Evolutionary conservation across 179 eudicot species (phyloP).

Genomic region (Camellia oleifera): DNA sequence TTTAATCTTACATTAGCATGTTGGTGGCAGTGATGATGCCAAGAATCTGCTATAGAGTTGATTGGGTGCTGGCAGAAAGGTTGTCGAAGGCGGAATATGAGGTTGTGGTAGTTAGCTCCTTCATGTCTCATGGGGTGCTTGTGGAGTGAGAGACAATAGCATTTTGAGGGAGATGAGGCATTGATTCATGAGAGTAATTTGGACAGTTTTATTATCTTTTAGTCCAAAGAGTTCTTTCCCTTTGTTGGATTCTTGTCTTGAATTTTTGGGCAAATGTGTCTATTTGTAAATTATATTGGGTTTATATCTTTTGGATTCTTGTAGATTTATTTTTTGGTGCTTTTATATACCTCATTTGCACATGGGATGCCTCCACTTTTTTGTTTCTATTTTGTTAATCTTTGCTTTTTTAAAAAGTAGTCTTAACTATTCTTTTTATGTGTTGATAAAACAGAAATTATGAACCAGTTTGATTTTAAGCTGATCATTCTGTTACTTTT

Average conservation of each 20-base stretch:
- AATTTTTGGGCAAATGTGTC: neutral
- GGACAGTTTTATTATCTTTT: neutral
- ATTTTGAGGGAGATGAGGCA: neutral
- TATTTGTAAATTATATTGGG: neutral
- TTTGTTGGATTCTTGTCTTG: no score
- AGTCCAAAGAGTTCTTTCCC: no score
- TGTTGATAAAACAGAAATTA: neutral
- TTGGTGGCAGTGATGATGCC: neutral
- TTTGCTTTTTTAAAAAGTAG: neutral
- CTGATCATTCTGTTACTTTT: constrained; percentile 6
- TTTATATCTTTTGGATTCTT: neutral
- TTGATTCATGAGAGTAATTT: neutral
- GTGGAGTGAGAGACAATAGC: neutral
- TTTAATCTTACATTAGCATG: no score
- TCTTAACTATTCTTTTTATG: neutral
- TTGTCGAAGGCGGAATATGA: neutral
- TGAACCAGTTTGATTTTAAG: neutral
- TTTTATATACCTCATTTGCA: neutral
- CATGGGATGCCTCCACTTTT: neutral
- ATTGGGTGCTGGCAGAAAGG: neutral
- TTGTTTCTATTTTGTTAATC: neutral
- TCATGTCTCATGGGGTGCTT: neutral
- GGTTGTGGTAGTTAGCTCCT: neutral
- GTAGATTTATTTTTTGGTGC: neutral
- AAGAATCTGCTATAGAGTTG: neutral